Percentiles rank a stretch among this genome's conserved stretches.
These are phyloP conservation scores for Infundibulicybe gibba DNA, from an alignment of 768 basidiomycete species.

Conservation along the genomic window DNA sequence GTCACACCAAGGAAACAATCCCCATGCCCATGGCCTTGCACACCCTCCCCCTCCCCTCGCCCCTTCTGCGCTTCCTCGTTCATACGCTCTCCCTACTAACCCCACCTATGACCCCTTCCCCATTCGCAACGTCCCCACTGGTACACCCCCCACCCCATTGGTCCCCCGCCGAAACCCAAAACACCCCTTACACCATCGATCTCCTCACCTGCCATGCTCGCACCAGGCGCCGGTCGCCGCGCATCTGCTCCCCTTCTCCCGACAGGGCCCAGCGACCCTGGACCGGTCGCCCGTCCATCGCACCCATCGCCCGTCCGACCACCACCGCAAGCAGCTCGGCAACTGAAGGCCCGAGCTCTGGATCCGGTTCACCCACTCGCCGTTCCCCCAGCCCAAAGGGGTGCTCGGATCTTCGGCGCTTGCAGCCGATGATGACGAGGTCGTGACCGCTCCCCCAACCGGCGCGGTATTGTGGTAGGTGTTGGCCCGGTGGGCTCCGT, in stretches of 20 bases:
- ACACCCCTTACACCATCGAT: constrained; percentile 27
- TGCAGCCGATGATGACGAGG: constrained; percentile 78
- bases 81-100: constrained; percentile 45
- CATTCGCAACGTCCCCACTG: constrained; percentile 37
- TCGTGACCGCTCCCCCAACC: constrained; percentile 42
- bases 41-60: no score
- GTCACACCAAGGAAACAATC: no score
- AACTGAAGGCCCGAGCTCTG: constrained; percentile 54
- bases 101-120: constrained; percentile 54
- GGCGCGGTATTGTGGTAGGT: constrained; percentile 17
- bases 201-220: constrained; percentile 37
- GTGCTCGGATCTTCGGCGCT: constrained; percentile 76
- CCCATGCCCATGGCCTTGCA: no score
- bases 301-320: constrained; percentile 68
- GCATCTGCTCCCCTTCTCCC: constrained; percentile 30
- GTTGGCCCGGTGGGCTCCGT: constrained; percentile 3
- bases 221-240: constrained; percentile 47
- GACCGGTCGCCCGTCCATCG: constrained; percentile 59
- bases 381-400: constrained; percentile 58
- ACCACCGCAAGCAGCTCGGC: constrained; percentile 24
- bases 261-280: constrained; percentile 33
- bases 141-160: constrained; percentile 45
- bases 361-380: constrained; percentile 54
- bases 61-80: no score
- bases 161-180: constrained; percentile 49